Evolutionary conservation across 139 green algal species (phyloP).

Genomic region (Yamagishiella unicocca): DNA sequence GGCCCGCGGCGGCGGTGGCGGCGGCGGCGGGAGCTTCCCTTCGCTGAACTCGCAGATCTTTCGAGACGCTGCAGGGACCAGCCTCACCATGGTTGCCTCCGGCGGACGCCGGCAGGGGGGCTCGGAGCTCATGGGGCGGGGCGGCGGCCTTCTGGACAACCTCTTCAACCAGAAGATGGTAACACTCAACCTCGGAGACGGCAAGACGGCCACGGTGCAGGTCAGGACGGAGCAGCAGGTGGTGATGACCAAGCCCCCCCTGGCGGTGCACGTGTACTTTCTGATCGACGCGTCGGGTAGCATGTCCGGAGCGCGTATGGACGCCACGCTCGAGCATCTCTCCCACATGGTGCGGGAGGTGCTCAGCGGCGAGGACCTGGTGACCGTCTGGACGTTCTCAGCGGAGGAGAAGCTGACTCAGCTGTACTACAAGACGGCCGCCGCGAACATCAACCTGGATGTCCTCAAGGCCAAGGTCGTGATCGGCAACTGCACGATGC

Average conservation of each 20-base stretch:
- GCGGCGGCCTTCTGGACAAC: too few relatives aligned
- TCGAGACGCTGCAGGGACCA: too few relatives aligned
- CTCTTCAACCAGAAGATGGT: too few relatives aligned
- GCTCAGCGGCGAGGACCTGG: neutral
- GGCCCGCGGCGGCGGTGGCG: too few relatives aligned
- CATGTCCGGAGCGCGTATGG: neutral
- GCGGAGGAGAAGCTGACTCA: neutral
- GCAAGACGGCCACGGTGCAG: neutral
- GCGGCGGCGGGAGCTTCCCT: too few relatives aligned
- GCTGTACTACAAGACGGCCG: conserved; percentile 19
- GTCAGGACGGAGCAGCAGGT: neutral
- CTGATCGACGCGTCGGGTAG: neutral
- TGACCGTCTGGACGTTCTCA: neutral
- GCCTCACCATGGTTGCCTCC: too few relatives aligned
- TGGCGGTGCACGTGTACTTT: neutral
- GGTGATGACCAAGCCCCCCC: neutral
- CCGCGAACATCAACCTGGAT: neutral
- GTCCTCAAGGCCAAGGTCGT: neutral
- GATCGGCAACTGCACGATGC: neutral
- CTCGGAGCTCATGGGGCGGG: too few relatives aligned
- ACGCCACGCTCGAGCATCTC: neutral
- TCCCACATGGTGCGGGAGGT: neutral
- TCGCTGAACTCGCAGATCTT: too few relatives aligned
- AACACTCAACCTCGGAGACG: neutral
- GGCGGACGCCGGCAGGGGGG: too few relatives aligned